Evolutionary conservation across 2,329 filamentous ascomycete species (phyloP).

Genomic region (Thielaviopsis ethacetica): DNA sequence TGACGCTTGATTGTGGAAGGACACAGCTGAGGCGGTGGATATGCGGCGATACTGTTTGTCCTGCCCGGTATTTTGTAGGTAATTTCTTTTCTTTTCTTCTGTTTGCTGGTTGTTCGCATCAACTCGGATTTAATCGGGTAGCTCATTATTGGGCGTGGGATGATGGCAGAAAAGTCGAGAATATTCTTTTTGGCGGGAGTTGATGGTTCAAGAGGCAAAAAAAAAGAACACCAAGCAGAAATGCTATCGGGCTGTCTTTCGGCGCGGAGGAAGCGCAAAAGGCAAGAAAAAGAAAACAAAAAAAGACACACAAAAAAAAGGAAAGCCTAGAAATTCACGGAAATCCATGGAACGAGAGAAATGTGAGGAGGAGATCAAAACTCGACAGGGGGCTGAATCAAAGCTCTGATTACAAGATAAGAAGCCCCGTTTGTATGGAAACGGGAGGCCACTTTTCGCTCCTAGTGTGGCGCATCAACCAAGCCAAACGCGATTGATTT

Average conservation of each 20-base stretch:
- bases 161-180: too few relatives aligned
- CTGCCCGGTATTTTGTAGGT: too few relatives aligned
- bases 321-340: not conserved
- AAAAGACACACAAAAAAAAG: not conserved
- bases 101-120: too few relatives aligned
- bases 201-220: too few relatives aligned
- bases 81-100: too few relatives aligned
- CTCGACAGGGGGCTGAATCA: not conserved
- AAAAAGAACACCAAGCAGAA: not conserved
- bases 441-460: not conserved
- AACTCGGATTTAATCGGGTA: too few relatives aligned
- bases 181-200: too few relatives aligned
- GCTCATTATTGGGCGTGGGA: too few relatives aligned
- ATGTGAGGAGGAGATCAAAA: constrained; percentile 3
- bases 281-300: not conserved
- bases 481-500: not conserved
- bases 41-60: too few relatives aligned
- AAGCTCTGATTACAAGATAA: not conserved
- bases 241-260: too few relatives aligned
- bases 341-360: not conserved
- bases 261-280: not conserved
- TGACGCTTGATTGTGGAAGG: too few relatives aligned
- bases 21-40: too few relatives aligned
- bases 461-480: constrained; percentile 1
- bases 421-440: constrained; percentile 5